Percentiles rank a stretch among this genome's conserved stretches.
Evolutionary conservation across 176 grass and related monocot genomes (phyloP).

Genomic region (Miscanthus lutarioriparius): DNA sequence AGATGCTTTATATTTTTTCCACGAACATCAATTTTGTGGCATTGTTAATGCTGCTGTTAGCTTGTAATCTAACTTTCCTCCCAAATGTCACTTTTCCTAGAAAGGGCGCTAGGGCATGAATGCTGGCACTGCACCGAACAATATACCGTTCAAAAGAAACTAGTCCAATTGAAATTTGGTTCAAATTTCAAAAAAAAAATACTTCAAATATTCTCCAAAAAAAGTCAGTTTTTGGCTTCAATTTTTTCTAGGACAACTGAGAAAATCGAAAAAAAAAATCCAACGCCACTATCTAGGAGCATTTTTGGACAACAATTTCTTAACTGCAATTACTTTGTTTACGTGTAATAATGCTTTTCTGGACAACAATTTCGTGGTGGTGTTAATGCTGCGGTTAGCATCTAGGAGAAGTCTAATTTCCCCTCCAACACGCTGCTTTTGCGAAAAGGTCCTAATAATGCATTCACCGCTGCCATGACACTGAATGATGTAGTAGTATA

Average conservation of each 20-base stretch:
- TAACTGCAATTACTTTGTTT: not conserved
- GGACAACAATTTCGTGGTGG: conserved; percentile 14
- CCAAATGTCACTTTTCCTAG: too few relatives aligned
- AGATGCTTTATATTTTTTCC: too few relatives aligned
- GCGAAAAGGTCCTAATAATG: not conserved
- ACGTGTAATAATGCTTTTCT: not conserved
- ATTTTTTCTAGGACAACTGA: too few relatives aligned
- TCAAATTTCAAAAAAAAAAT: not conserved
- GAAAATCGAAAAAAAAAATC: too few relatives aligned
- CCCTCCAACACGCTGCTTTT: not conserved
- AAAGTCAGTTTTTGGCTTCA: too few relatives aligned
- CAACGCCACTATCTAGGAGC: too few relatives aligned
- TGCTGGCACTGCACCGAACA: not conserved
- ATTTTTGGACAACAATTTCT: not conserved
- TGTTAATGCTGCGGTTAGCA: conserved; percentile 24
- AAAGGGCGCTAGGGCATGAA: too few relatives aligned
- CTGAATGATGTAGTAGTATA: not conserved
- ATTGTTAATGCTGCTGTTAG: too few relatives aligned
- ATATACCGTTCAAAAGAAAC: not conserved
- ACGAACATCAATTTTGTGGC: too few relatives aligned
- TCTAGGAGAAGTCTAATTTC: conserved; percentile 7
- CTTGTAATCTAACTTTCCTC: too few relatives aligned
- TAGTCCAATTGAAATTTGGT: not conserved
- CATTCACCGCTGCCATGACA: not conserved
- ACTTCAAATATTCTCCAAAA: too few relatives aligned